phyloP scores from a whole-genome alignment of 1,284 basidiomycete genomes.

The Ceratobasidium papillatum region DNA sequence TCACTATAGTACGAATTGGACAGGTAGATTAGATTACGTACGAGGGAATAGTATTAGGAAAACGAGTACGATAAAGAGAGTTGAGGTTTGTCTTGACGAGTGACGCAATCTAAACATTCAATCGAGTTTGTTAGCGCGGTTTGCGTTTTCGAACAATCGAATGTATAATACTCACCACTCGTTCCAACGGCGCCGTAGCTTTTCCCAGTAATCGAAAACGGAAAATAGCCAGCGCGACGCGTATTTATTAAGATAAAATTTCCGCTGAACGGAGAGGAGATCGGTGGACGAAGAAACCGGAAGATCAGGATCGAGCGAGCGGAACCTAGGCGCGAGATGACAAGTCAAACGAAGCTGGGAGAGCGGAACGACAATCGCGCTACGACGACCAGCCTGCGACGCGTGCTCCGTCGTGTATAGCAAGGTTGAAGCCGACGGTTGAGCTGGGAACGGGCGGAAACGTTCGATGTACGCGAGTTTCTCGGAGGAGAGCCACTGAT shows the following conservation, averaged over 20 bases:
- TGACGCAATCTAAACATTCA: too few species aligned
- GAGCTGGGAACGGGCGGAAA: background rate
- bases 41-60: too few species aligned
- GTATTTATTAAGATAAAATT: constrained; percentile 14
- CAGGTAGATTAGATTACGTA: too few species aligned
- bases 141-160: background rate
- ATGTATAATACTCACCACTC: background rate
- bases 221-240: background rate
- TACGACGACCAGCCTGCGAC: background rate
- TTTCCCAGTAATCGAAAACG: background rate
- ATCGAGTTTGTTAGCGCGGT: background rate
- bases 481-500: background rate
- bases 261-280: background rate
- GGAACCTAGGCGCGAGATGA: constrained; percentile 16
- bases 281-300: background rate
- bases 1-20: too few species aligned
- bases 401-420: background rate
- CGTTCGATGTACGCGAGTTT: constrained; percentile 1
- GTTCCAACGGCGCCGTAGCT: background rate
- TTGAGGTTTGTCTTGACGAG: too few species aligned
- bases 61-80: too few species aligned
- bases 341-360: background rate
- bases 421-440: background rate
- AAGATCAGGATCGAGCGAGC: background rate
- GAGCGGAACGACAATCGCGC: constrained; percentile 1